Evolutionary conservation across 2,329 filamentous ascomycete species (phyloP).

Genomic region (Ophiostoma australiae): DNA sequence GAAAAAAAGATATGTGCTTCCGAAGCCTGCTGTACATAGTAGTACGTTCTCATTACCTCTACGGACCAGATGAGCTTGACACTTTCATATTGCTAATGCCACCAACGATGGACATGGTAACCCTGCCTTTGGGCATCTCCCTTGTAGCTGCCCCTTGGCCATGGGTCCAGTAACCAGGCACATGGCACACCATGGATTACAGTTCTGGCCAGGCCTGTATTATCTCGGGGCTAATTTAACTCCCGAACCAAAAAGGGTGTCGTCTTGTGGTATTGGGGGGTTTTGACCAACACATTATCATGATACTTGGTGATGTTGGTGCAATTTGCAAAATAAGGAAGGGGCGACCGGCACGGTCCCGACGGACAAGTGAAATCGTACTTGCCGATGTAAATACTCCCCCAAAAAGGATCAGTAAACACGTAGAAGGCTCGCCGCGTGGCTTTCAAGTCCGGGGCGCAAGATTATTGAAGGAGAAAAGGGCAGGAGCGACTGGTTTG

Average conservation of each 20-base stretch:
- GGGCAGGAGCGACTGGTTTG: neutral
- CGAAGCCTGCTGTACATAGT: too few relatives aligned
- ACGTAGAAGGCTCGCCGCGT: neutral
- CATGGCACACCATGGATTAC: neutral
- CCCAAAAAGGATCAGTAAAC: neutral
- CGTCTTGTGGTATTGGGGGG: neutral
- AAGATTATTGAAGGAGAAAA: neutral
- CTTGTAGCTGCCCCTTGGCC: neutral
- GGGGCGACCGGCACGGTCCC: neutral
- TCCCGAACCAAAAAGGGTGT: neutral
- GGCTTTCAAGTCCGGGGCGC: neutral
- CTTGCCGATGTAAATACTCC: neutral
- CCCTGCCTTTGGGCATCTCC: neutral
- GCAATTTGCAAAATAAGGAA: neutral
- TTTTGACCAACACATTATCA: neutral
- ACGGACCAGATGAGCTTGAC: too few relatives aligned
- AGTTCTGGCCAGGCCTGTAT: neutral
- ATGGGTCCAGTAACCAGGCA: neutral
- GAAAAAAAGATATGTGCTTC: neutral
- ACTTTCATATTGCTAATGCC: too few relatives aligned
- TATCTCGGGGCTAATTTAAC: neutral
- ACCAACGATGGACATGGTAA: neutral
- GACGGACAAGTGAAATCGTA: neutral
- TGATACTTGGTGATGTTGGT: neutral
- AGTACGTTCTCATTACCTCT: too few relatives aligned